Evolutionary conservation across 202 grass and related monocot species (phyloP).

Genomic region (Carex sylvatica): DNA sequence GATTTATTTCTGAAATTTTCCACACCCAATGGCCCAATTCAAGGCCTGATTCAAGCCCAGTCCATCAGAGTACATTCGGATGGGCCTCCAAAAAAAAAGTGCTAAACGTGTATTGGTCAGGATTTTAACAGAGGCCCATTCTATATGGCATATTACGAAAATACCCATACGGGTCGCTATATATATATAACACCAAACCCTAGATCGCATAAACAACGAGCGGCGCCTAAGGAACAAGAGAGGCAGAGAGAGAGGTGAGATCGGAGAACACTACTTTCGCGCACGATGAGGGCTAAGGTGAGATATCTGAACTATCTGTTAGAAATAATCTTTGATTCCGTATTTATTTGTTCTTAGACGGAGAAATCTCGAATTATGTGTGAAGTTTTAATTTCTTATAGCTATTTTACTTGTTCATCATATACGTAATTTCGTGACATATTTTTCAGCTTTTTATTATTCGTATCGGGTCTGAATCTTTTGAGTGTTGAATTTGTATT

Average conservation of each 20-base stretch:
- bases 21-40: not conserved
- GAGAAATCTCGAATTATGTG: not conserved
- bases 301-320: not conserved
- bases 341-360: not conserved
- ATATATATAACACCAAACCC: not conserved
- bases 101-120: no score
- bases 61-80: no score
- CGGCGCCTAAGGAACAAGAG: not conserved
- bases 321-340: not conserved
- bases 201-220: not conserved
- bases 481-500: not conserved
- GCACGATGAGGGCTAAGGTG: conserved; percentile 81
- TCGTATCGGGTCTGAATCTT: not conserved
- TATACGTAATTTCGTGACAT: not conserved
- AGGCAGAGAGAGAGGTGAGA: not conserved
- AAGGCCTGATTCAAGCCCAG: not conserved
- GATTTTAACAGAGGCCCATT: no score
- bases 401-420: not conserved
- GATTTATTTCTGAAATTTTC: not conserved
- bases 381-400: conserved; percentile 1
- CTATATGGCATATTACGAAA: not conserved
- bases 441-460: not conserved
- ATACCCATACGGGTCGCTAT: not conserved
- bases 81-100: no score
- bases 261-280: not conserved